Evolutionary conservation across 2,329 filamentous ascomycete species (phyloP).

Genomic region (Chaetomium strumarium): DNA sequence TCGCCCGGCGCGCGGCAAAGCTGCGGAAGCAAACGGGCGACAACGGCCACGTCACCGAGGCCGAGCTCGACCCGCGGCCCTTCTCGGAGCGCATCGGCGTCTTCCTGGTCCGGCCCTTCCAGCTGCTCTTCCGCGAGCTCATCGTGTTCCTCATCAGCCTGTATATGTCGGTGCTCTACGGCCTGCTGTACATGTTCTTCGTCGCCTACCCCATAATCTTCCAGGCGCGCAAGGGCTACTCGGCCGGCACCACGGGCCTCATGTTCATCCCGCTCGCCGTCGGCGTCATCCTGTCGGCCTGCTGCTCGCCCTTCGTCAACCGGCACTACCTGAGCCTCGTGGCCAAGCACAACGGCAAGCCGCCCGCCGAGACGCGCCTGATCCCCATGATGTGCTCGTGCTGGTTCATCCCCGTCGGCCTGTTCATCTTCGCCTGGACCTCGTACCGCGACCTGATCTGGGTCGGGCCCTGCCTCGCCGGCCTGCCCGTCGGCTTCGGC

Average conservation of each 20-base stretch:
- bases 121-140: slow-evolving; percentile 75
- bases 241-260: slow-evolving; percentile 65
- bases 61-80: slow-evolving; percentile 69
- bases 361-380: slow-evolving; percentile 70
- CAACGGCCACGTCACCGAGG: slow-evolving; percentile 65
- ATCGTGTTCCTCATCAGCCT: slow-evolving; percentile 80
- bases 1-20: slow-evolving; percentile 64
- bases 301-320: slow-evolving; percentile 68
- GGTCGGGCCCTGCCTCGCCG: slow-evolving; percentile 66
- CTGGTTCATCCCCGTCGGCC: slow-evolving; percentile 60
- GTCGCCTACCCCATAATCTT: slow-evolving; percentile 66
- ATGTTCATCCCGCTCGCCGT: slow-evolving; percentile 84
- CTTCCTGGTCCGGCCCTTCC: slow-evolving; percentile 77
- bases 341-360: slow-evolving; percentile 59
- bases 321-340: slow-evolving; percentile 67
- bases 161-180: slow-evolving; percentile 81
- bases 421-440: slow-evolving; percentile 55
- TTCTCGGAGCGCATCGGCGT: slow-evolving; percentile 62
- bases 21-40: slow-evolving; percentile 65
- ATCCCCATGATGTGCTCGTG: slow-evolving; percentile 78
- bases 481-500: slow-evolving; percentile 68
- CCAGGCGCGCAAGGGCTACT: slow-evolving; percentile 73
- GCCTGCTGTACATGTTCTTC: slow-evolving; percentile 72
- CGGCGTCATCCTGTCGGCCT: slow-evolving; percentile 63
- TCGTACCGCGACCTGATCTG: slow-evolving; percentile 61